phyloP scores from a whole-genome alignment of 805 yeast species.

The Tetrapisispora fleetii region DNA sequence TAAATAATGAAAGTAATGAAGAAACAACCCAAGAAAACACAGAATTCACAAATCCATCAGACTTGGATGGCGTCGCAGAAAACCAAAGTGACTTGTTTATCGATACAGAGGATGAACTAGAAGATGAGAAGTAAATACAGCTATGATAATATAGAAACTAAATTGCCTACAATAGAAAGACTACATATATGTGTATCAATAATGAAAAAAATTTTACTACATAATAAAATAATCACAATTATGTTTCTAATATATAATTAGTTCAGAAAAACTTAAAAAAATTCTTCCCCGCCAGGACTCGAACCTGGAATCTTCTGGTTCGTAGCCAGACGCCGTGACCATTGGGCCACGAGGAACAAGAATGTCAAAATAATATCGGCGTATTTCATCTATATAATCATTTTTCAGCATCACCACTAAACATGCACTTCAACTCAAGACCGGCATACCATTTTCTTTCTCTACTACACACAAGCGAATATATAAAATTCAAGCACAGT shows the following conservation, averaged over 20 bases:
- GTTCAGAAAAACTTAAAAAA: conserved; percentile 4
- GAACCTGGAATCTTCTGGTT: conserved; percentile 45
- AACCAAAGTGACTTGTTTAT: neutral
- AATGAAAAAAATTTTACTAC: neutral
- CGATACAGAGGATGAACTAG: conserved; percentile 4
- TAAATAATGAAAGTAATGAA: neutral
- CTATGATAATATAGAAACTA: neutral
- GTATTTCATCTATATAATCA: too few species aligned
- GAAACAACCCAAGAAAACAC: neutral
- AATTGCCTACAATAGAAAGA: neutral
- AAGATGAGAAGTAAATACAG: neutral
- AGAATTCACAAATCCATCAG: neutral
- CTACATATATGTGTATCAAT: neutral
- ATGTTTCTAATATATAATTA: neutral
- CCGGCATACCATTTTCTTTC: too few species aligned
- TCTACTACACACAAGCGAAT: too few species aligned
- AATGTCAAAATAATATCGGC: conserved; percentile 21
- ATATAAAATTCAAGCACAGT: too few species aligned
- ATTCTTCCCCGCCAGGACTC: conserved; percentile 44
- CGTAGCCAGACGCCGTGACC: conserved; percentile 73
- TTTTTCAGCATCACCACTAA: too few species aligned
- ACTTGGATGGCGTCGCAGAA: neutral
- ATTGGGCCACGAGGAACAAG: conserved; percentile 65
- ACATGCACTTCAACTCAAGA: too few species aligned
- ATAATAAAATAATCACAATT: neutral